Conservation (phyloP, 768 basidiomycete species). For the Russula brevipes region DNA sequence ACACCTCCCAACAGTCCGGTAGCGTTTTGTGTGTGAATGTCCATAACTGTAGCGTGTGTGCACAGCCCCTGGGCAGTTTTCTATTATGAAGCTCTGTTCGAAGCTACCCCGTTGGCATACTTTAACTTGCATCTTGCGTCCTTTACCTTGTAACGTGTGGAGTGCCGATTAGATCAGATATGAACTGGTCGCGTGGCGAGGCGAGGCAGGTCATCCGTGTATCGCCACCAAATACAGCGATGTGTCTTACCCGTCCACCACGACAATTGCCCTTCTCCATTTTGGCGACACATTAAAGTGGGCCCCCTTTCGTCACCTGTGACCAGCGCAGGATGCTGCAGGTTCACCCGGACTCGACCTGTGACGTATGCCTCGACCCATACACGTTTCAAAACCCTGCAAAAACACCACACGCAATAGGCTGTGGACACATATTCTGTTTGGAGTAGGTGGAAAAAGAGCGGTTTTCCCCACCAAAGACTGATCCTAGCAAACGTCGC, state of each 20-base stretch:
- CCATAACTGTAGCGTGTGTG: slow-evolving; percentile 4
- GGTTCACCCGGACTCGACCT: slow-evolving; percentile 63
- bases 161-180: slow-evolving; percentile 7
- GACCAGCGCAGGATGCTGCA: slow-evolving; percentile 43
- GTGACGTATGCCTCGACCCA: slow-evolving; percentile 69
- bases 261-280: background rate
- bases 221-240: slow-evolving; percentile 19
- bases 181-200: background rate
- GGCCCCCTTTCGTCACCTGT: background rate
- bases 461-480: background rate
- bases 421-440: slow-evolving; percentile 77
- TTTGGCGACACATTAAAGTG: background rate
- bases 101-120: background rate
- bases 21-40: slow-evolving; percentile 2
- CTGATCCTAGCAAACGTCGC: slow-evolving; percentile 1
- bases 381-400: slow-evolving; percentile 49
- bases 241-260: slow-evolving; percentile 8
- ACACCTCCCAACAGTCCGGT: slow-evolving; percentile 23
- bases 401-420: slow-evolving; percentile 61
- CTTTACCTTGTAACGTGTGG: background rate
- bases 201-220: slow-evolving; percentile 13
- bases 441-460: slow-evolving; percentile 45
- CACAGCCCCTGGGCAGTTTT: background rate
- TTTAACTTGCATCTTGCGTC: background rate
- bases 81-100: background rate